phyloP scores from a whole-genome alignment of 768 basidiomycete species.

The Mrakia gelida region DNA sequence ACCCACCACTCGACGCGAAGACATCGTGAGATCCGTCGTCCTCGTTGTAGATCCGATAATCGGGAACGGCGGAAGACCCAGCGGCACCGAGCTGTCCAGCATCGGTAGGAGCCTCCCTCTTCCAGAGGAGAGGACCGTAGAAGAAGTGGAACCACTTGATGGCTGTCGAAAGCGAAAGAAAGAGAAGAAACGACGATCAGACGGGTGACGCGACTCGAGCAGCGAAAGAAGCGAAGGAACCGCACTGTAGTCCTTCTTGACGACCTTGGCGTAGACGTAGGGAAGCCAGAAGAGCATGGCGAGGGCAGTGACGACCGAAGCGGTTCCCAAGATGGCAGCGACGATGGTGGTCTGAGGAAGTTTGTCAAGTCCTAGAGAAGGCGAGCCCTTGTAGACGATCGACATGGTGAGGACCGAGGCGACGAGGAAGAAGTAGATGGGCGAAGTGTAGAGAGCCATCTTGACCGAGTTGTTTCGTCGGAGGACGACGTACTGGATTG shows the following conservation, averaged over 20 bases:
- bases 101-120: constrained; percentile 43
- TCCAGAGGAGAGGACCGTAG: constrained; percentile 48
- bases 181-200: not conserved
- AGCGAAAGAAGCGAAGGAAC: not conserved
- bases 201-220: not conserved
- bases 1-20: not conserved
- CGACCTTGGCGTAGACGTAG: constrained; percentile 46
- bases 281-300: constrained; percentile 49
- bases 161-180: constrained; percentile 29
- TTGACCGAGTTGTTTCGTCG: constrained; percentile 42
- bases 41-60: constrained; percentile 41
- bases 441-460: constrained; percentile 41
- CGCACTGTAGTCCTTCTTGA: constrained; percentile 48
- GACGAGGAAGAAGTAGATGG: constrained; percentile 39
- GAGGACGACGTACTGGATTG: constrained; percentile 46
- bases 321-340: constrained; percentile 46
- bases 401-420: constrained; percentile 46
- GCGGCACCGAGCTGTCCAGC: constrained; percentile 35
- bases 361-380: constrained; percentile 44
- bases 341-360: constrained; percentile 40
- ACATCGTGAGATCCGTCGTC: constrained; percentile 6
- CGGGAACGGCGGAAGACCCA: constrained; percentile 37
- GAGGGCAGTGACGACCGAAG: constrained; percentile 42
- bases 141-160: constrained; percentile 48
- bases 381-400: constrained; percentile 48